These are phyloP conservation scores for Fusarium lateritium DNA, from an alignment of 2,329 filamentous ascomycete genomes.

Conservation along the genomic window DNA sequence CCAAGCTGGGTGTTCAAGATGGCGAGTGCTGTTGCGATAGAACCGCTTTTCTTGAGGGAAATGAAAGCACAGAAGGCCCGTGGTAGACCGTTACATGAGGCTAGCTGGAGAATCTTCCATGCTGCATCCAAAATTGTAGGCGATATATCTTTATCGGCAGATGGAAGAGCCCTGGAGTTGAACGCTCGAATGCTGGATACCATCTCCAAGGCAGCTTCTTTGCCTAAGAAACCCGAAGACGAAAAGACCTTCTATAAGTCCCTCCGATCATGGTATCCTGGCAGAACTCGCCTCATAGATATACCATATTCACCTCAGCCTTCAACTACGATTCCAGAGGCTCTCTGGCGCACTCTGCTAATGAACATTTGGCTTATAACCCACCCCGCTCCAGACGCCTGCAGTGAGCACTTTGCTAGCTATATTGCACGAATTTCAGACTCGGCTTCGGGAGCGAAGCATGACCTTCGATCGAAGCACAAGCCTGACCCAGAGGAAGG, in stretches of 20 bases:
- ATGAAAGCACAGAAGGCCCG: constrained; percentile 21
- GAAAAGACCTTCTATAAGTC: background rate
- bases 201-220: background rate
- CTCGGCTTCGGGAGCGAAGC: constrained; percentile 2
- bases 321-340: background rate
- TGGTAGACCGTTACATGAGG: background rate
- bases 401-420: constrained; percentile 10
- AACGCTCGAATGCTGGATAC: background rate
- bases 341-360: constrained; percentile 6
- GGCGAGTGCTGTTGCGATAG: constrained; percentile 18
- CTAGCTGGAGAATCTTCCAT: constrained; percentile 1
- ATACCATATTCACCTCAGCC: background rate
- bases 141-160: background rate
- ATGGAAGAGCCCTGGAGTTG: background rate
- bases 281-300: background rate
- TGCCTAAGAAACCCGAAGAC: background rate
- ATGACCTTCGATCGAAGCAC: background rate
- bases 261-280: constrained; percentile 13
- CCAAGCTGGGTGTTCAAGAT: constrained; percentile 28
- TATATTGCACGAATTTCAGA: constrained; percentile 8
- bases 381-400: constrained; percentile 6
- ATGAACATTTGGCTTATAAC: constrained; percentile 21
- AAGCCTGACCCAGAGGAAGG: constrained; percentile 9
- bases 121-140: background rate
- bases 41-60: constrained; percentile 19